Conservation (phyloP, 2,329 filamentous ascomycete species). For the Pseudogymnoascus sp. region DNA sequence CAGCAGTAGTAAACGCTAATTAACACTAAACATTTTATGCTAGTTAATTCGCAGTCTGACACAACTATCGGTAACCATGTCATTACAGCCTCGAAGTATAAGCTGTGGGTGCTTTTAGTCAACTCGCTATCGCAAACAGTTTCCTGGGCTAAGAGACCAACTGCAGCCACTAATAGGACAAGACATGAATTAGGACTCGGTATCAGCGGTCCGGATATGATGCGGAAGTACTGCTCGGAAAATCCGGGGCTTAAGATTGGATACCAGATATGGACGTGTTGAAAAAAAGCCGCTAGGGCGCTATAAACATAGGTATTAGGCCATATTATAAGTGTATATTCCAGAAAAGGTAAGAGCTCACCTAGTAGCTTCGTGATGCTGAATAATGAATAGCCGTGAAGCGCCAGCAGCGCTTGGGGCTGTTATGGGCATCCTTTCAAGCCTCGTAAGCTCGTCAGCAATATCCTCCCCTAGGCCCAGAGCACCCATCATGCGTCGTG, state of each 20-base stretch:
- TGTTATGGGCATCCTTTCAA: neutral
- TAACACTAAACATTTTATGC: constrained; percentile 21
- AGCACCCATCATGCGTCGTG: neutral
- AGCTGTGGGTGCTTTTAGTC: constrained; percentile 10
- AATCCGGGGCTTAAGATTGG: constrained; percentile 22
- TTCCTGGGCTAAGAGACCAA: constrained; percentile 19
- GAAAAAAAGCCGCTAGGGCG: constrained; percentile 21
- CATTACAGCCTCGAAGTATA: constrained; percentile 21
- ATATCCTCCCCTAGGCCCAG: neutral
- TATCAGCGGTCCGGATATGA: constrained; percentile 19
- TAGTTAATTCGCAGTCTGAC: constrained; percentile 18
- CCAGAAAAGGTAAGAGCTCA: neutral
- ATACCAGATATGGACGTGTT: constrained; percentile 24
- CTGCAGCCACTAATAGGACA: constrained; percentile 22
- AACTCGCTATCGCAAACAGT: constrained; percentile 5
- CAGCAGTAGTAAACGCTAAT: constrained; percentile 24
- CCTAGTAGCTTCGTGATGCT: constrained; percentile 18
- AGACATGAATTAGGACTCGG: constrained; percentile 20
- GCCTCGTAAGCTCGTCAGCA: neutral
- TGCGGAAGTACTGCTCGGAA: constrained; percentile 17
- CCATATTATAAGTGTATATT: neutral
- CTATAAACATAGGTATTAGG: neutral
- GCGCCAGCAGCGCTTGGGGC: neutral
- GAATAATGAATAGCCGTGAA: constrained; percentile 17
- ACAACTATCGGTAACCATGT: constrained; percentile 20